A percentile compares a stretch with the other conserved stretches of the same genome.
Evolutionary conservation across 2,329 filamentous ascomycete species (phyloP).

Genomic region (Daldinia eschscholtzii): DNA sequence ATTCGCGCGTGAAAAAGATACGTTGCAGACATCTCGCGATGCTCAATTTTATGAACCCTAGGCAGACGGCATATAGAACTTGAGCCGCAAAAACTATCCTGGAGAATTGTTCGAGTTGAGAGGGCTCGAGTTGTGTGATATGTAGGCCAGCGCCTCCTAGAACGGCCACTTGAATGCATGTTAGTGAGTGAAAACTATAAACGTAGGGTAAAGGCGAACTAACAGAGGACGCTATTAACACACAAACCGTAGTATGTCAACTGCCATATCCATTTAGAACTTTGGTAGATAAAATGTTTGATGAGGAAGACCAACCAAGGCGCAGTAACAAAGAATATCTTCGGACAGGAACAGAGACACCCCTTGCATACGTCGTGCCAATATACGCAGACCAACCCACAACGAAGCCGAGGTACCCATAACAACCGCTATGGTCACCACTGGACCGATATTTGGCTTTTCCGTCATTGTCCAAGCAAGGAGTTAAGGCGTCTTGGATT

Average conservation of each 20-base stretch:
- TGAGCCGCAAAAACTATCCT: background rate
- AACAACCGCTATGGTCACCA: background rate
- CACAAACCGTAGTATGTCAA: slow-evolving; percentile 1
- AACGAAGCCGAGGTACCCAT: background rate
- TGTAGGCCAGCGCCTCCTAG: background rate
- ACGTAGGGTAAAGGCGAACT: background rate
- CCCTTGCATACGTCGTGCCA: background rate
- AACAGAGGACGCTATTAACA: background rate
- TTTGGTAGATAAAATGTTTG: background rate
- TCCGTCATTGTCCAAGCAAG: background rate
- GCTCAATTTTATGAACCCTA: background rate
- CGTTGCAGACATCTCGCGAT: slow-evolving; percentile 4
- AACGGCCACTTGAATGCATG: background rate
- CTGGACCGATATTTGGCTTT: background rate
- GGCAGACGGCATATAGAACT: background rate
- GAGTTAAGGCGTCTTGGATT: background rate
- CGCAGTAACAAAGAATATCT: background rate
- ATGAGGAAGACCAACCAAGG: background rate
- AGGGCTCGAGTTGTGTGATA: background rate
- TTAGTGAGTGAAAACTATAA: background rate
- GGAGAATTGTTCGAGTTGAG: background rate
- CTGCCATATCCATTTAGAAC: background rate
- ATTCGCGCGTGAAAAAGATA: background rate
- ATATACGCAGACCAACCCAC: background rate
- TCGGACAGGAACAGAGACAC: background rate